Conservation (phyloP, 768 basidiomycete genomes). For the Suillus decipiens region DNA sequence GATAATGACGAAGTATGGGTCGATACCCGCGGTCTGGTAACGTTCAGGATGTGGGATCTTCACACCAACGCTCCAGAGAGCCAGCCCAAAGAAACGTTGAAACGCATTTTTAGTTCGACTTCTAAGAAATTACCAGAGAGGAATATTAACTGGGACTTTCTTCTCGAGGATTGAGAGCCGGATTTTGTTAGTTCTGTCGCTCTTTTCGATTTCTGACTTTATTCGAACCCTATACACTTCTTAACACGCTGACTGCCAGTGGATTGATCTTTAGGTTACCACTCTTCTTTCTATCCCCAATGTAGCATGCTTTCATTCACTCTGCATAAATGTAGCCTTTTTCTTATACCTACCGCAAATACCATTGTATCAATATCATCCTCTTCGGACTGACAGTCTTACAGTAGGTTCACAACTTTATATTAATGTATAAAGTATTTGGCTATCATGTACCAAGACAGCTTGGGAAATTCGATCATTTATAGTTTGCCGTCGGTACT, state of each 20-base stretch:
- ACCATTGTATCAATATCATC: constrained; percentile 8
- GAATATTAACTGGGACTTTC: constrained; percentile 76
- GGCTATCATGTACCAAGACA: neutral
- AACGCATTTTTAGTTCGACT: constrained; percentile 61
- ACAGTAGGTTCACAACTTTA: neutral
- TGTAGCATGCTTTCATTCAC: constrained; percentile 14
- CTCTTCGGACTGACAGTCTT: neutral
- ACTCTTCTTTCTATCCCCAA: neutral
- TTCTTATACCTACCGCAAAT: constrained; percentile 1
- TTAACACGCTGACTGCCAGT: neutral
- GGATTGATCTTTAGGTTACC: neutral
- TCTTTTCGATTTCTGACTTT: constrained; percentile 19
- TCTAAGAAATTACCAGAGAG: constrained; percentile 51
- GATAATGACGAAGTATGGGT: constrained; percentile 66
- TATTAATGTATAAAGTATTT: neutral
- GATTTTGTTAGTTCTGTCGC: neutral
- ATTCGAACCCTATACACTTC: constrained; percentile 8
- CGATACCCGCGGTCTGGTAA: constrained; percentile 58
- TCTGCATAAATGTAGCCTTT: constrained; percentile 14
- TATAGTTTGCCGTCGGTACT: neutral
- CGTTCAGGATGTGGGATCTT: constrained; percentile 82
- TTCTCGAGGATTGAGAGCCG: constrained; percentile 60
- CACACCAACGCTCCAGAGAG: constrained; percentile 65
- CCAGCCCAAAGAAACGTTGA: constrained; percentile 58
- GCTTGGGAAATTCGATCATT: neutral